Evolutionary conservation across 106 monocot species (phyloP), one percentile per base, ranked within the genome.

Genomic region (Dactylorhiza incarnata): DNA sequence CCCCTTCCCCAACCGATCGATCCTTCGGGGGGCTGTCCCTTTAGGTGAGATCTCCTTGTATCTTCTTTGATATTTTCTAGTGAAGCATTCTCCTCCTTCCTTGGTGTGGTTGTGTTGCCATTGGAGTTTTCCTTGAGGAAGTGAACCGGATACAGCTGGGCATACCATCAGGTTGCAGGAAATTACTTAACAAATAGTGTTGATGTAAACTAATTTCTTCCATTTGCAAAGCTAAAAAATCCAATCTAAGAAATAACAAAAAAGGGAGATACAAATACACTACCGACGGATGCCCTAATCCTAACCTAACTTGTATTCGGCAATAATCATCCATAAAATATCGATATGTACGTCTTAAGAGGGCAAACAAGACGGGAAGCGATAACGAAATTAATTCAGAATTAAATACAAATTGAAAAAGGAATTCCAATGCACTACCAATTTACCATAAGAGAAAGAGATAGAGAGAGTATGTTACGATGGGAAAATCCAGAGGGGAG

Each of bases 401-500:
- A 25, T 20, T 24, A 23, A 65, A 65, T 24, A 65, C 7, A 24
- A 26, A 65, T 26, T 3, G 7, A 65, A 24, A 65, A 12, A 23
- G 9, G 24, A 65, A 65, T 1, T 25, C 7, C 23, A 24, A 15
- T 13, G 10, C 19, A 22, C 19, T 22, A 59, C 7, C 23, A 24
- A 15, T 11, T 52, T 59, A 19, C 17, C 15, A 58, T 5, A 45
- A 22, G 12, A 19, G 1, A 65, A 13, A 17, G 48, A 59, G 66
- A 26, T 26, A 58, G 46, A 58, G 49, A 68, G 16, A 29, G 58
- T 20, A 0, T 1, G 82, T 22, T 88, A 90, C 93, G 78, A 93
- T 90, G 53, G 93, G 93, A 73, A 93, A 93, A 79, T 90, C 93
- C 74, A 93, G 90, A 51, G 93, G 93, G 7, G 93, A 93, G 26